Conservation (phyloP, 2,329 filamentous ascomycete genomes). For the Allantophomopsis lycopodina region DNA sequence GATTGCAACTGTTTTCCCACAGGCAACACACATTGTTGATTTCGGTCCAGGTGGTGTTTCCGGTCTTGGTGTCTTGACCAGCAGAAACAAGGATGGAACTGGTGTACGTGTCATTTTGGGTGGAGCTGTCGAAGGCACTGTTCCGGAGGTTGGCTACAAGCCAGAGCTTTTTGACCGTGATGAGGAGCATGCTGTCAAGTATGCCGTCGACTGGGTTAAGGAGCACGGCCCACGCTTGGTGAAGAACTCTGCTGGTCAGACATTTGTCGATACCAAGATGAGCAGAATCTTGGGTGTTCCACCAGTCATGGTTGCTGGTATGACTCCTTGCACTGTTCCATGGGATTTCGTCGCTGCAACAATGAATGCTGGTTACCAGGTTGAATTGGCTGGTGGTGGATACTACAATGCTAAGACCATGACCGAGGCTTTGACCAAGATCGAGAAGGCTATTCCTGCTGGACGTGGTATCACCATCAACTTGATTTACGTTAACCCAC, state of each 20-base stretch:
- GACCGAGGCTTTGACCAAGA: conserved; percentile 71
- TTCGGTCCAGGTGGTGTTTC: conserved; percentile 96
- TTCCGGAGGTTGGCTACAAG: conserved; percentile 91
- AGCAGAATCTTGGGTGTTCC: conserved; percentile 73
- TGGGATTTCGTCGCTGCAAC: conserved; percentile 88
- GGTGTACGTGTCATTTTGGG: conserved; percentile 93
- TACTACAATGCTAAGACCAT: conserved; percentile 76
- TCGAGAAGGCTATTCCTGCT: conserved; percentile 70
- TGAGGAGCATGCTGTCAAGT: conserved; percentile 87
- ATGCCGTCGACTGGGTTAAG: conserved; percentile 94
- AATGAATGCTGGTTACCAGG: conserved; percentile 91
- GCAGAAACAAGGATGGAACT: conserved; percentile 97
- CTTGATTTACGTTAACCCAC: conserved; percentile 81
- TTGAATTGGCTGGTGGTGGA: conserved; percentile 79
- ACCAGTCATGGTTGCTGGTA: conserved; percentile 81
- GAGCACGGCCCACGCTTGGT: conserved; percentile 88
- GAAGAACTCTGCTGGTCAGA: conserved; percentile 78
- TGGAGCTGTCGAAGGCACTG: conserved; percentile 81
- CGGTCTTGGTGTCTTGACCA: conserved; percentile 87
- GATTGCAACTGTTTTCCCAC: conserved; percentile 78
- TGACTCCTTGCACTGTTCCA: conserved; percentile 81
- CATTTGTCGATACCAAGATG: conserved; percentile 95
- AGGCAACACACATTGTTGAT: conserved; percentile 87
- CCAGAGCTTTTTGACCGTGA: conserved; percentile 95
- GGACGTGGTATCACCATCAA: conserved; percentile 84